These are phyloP conservation scores for Thoreauomyces humboldtii DNA, from an alignment of 192 early-diverging fungal species.

Conservation along the genomic window DNA sequence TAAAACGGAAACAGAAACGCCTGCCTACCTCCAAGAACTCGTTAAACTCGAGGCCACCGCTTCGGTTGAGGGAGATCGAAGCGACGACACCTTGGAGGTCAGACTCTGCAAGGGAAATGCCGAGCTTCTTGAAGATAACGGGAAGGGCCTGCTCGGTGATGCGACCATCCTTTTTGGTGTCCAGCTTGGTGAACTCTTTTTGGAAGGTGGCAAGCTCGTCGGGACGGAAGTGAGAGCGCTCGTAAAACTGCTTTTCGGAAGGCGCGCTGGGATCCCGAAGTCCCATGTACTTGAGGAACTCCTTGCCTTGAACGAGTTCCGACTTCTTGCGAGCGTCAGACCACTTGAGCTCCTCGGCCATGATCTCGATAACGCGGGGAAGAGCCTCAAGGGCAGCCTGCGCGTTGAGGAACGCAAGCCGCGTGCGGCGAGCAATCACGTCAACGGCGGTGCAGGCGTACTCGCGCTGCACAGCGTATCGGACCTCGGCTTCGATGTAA, in stretches of 20 bases:
- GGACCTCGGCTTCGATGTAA: slow-evolving; percentile 91
- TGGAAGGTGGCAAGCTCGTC: slow-evolving; percentile 60
- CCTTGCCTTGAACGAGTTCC: slow-evolving; percentile 68
- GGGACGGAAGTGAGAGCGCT: slow-evolving; percentile 59
- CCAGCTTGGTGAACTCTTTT: slow-evolving; percentile 53
- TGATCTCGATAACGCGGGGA: slow-evolving; percentile 85
- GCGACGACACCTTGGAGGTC: slow-evolving; percentile 54
- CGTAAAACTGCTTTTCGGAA: slow-evolving; percentile 28
- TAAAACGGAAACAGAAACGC: neutral
- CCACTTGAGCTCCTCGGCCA: slow-evolving; percentile 88
- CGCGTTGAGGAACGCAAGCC: slow-evolving; percentile 91
- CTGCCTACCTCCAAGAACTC: slow-evolving; percentile 60
- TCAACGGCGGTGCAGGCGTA: slow-evolving; percentile 93
- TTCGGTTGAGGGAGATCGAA: slow-evolving; percentile 53
- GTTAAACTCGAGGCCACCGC: slow-evolving; percentile 61
- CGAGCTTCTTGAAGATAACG: slow-evolving; percentile 51
- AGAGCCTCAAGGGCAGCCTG: slow-evolving; percentile 84
- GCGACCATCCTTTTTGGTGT: slow-evolving; percentile 55
- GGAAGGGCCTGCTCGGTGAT: slow-evolving; percentile 54
- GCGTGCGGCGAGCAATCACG: slow-evolving; percentile 86
- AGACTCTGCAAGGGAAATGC: slow-evolving; percentile 45
- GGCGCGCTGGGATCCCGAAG: slow-evolving; percentile 41
- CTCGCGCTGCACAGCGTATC: slow-evolving; percentile 87
- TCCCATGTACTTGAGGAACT: slow-evolving; percentile 92
- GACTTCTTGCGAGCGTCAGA: slow-evolving; percentile 54